phyloP scores from a whole-genome alignment of 306 rosid species.

The Myrica gale region DNA sequence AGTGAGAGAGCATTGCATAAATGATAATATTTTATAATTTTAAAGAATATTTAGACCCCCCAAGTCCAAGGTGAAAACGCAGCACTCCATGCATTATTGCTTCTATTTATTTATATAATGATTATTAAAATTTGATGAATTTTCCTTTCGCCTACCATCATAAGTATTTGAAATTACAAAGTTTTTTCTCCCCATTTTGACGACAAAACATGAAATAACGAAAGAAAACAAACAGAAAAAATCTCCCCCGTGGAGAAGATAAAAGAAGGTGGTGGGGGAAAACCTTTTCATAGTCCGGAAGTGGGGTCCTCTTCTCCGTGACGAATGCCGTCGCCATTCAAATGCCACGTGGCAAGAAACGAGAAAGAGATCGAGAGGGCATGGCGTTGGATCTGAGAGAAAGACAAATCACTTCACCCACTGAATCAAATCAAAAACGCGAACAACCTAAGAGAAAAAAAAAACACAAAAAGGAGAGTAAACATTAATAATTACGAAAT shows the following conservation, averaged over 20 bases:
- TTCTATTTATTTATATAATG: not conserved
- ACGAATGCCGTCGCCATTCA: conserved; percentile 8
- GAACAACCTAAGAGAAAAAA: not conserved
- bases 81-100: not conserved
- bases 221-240: not conserved
- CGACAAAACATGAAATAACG: not conserved
- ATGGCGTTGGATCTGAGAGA: conserved; percentile 27
- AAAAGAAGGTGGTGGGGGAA: not conserved
- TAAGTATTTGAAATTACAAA: not conserved
- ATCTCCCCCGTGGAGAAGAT: not conserved
- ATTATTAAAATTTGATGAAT: not conserved
- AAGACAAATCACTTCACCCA: conserved; percentile 26
- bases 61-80: not conserved
- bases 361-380: conserved; percentile 17
- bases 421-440: conserved; percentile 26
- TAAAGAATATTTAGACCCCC: not conserved
- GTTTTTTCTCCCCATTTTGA: not conserved
- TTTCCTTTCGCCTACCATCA: not conserved
- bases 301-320: conserved; percentile 24
- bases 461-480: not conserved
- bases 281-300: conserved; percentile 11
- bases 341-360: conserved; percentile 37
- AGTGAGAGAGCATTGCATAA: no score
- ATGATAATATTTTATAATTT: no score
- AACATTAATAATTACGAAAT: conserved; percentile 4